Conservation (phyloP, 805 yeast species). For the Hanseniaspora singularis region DNA sequence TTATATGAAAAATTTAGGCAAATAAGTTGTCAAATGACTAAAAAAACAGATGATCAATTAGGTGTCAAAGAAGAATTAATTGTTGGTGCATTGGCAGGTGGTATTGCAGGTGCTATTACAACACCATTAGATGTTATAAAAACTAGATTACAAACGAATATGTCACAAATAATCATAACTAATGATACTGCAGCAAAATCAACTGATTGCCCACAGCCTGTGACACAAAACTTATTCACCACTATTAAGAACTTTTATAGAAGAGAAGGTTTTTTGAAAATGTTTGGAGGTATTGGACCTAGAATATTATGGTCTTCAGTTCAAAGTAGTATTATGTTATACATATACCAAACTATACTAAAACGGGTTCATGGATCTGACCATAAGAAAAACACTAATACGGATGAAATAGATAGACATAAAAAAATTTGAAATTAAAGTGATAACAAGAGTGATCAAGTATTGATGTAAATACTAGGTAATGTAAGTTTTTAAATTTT, state of each 20-base stretch:
- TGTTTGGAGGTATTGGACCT: conserved; percentile 93
- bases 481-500: background rate
- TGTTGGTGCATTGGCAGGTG: conserved; percentile 74
- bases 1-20: conserved; percentile 77
- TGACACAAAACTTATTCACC: conserved; percentile 30
- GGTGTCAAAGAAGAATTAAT: conserved; percentile 35
- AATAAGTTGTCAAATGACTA: conserved; percentile 37
- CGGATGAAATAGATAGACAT: background rate
- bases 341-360: conserved; percentile 70
- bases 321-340: conserved; percentile 87
- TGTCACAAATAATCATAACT: conserved; percentile 16
- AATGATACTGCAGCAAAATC: conserved; percentile 16
- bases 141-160: conserved; percentile 72
- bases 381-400: background rate
- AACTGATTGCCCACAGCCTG: conserved; percentile 18
- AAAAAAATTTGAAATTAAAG: background rate
- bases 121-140: conserved; percentile 89
- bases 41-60: conserved; percentile 21
- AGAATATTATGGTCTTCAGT: conserved; percentile 92
- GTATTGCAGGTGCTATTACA: conserved; percentile 79
- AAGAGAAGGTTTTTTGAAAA: conserved; percentile 64
- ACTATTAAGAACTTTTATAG: conserved; percentile 48
- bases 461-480: background rate
- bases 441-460: background rate
- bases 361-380: conserved; percentile 29